Evolutionary conservation across 2,329 filamentous ascomycete genomes (phyloP), one percentile per base, ranked within the genome.

Genomic region (Hawksworthiomyces lignivorus): DNA sequence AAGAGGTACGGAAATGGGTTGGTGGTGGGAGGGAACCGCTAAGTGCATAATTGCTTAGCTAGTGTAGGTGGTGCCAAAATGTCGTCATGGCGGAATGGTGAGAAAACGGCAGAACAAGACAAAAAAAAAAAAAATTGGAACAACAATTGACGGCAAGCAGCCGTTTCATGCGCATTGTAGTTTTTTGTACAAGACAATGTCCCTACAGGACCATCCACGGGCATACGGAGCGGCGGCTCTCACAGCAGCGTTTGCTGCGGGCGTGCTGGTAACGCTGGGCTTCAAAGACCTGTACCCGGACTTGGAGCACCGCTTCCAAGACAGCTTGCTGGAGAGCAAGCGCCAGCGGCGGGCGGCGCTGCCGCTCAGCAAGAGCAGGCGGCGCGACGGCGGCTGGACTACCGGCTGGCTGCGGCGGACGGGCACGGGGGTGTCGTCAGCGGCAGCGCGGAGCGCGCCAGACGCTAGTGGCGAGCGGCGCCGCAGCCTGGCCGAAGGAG

Each of bases 201-300:
- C 76, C 48, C 59, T 80, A 43, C 75, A 68, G 54, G 70, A 78
- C 52, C 75, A 82, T 49, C 75, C 77, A 20, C 73, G 70, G 56
- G 72, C 70, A 47, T 82, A 81, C 56, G 74, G 77, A 60, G 72
- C 73, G 4, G 75, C 80, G 21, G 86, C 82, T 48, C 60, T 88
- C 31, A 70, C 77, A 43, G 65, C 80, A 17, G 84, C 85, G 55
- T 94, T 96, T 54, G 60, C 82, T n/a, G 73, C 85, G 9, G 88
- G 89, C 32, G 72, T 88, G 40, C 66, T 87, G 39, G 61, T 89
- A 43, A 87, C 87, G 0, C 63, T 92, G 3, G 82, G 82, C 44
- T 80, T 87, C 65, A 88, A 88, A 61, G 84, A 90, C 57, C 61
- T 89, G 28, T 89, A 88, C 54, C 80, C 84, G 1, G 82, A 87